Conservation (phyloP, 2,329 filamentous ascomycete species). For the Microcyclosporella mali region DNA sequence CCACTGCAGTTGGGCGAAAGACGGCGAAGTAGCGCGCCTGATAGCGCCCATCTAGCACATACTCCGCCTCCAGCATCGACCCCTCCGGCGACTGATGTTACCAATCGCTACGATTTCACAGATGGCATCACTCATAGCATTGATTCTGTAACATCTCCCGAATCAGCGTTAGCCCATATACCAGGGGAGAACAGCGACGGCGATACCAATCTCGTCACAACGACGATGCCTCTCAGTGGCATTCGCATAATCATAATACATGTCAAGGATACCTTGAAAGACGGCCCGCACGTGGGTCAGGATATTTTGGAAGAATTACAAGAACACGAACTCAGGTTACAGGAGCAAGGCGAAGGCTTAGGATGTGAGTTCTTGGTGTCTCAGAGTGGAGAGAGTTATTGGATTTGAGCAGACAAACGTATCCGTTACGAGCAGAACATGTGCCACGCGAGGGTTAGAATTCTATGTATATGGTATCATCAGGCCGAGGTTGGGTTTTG, state of each 20-base stretch:
- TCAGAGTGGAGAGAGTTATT: slow-evolving; percentile 54
- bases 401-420: slow-evolving; percentile 33
- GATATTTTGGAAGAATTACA: slow-evolving; percentile 64
- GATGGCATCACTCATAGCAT: slow-evolving; percentile 1
- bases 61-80: slow-evolving; percentile 1
- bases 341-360: slow-evolving; percentile 50
- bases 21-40: slow-evolving; percentile 16
- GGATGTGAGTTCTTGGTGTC: slow-evolving; percentile 78
- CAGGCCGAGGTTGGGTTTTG: too few species aligned
- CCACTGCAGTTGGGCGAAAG: slow-evolving; percentile 13
- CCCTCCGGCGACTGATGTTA: slow-evolving; percentile 12
- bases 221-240: slow-evolving; percentile 55
- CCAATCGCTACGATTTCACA: slow-evolving; percentile 14
- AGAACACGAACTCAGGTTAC: slow-evolving; percentile 51
- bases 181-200: slow-evolving; percentile 1
- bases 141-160: neutral
- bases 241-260: slow-evolving; percentile 85
- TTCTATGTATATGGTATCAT: too few species aligned
- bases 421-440: too few species aligned
- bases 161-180: neutral
- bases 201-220: slow-evolving; percentile 2
- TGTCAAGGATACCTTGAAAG: slow-evolving; percentile 71
- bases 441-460: too few species aligned
- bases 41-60: slow-evolving; percentile 4
- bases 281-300: slow-evolving; percentile 59